These are phyloP conservation scores for Cunninghamia lanceolata DNA, from an alignment of 75 land plant species.

Conservation along the genomic window DNA sequence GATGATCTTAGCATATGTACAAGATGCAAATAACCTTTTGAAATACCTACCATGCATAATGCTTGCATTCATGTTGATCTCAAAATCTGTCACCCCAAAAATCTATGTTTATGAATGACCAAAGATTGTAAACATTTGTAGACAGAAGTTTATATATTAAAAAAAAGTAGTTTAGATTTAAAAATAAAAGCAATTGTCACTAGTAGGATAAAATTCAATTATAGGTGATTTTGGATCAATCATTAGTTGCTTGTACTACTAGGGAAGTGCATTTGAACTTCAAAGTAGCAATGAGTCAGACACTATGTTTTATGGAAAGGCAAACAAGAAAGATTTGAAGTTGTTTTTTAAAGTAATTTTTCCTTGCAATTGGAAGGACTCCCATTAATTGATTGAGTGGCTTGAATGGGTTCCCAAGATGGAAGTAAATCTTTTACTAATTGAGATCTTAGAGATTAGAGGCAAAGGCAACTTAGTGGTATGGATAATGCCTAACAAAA, in stretches of 20 bases:
- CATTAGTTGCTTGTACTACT: constrained; percentile 23
- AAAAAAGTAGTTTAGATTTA: neutral
- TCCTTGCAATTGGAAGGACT: constrained; percentile 43
- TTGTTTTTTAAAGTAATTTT: neutral
- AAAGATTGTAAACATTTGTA: neutral
- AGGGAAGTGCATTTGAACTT: constrained; percentile 32
- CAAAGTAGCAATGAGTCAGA: neutral
- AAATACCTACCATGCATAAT: constrained; percentile 48
- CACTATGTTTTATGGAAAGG: neutral
- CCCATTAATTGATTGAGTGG: too few species aligned
- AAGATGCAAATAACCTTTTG: neutral
- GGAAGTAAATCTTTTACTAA: constrained; percentile 9
- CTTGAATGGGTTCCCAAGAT: constrained; percentile 29
- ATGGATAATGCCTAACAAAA: constrained; percentile 35
- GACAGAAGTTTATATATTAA: neutral
- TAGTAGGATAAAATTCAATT: constrained; percentile 34
- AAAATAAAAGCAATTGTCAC: constrained; percentile 9
- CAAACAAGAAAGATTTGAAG: neutral
- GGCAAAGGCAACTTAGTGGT: constrained; percentile 42
- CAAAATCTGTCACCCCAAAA: constrained; percentile 30
- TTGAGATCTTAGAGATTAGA: constrained; percentile 22
- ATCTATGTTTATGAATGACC: neutral
- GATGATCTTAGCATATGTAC: neutral
- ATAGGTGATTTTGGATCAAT: constrained; percentile 22
- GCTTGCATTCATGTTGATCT: constrained; percentile 43